These are phyloP conservation scores for Echites panduratus DNA, from an alignment of 257 asterid species.

Conservation along the genomic window DNA sequence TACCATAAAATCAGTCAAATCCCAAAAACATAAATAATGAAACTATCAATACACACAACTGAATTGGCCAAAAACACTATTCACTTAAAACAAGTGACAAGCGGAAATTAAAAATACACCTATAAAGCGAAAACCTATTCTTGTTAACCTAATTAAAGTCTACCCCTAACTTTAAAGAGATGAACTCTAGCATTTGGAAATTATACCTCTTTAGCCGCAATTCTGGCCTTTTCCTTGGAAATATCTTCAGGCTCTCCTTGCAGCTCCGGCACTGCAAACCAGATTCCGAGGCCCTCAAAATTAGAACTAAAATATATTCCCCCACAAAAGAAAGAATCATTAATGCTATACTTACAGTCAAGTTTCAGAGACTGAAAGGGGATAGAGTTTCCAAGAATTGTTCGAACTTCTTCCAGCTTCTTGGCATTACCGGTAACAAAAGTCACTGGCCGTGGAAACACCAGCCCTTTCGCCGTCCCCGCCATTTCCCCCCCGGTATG, in stretches of 20 bases:
- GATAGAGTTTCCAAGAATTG: slow-evolving; percentile 73
- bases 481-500: slow-evolving; percentile 35
- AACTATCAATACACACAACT: too few relatives aligned
- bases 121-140: too few relatives aligned
- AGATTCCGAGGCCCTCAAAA: background rate
- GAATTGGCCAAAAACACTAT: background rate
- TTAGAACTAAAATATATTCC: background rate
- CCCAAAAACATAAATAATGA: background rate
- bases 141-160: background rate
- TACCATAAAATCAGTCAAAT: slow-evolving; percentile 15
- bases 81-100: background rate
- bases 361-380: slow-evolving; percentile 83
- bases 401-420: slow-evolving; percentile 84
- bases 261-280: slow-evolving; percentile 65
- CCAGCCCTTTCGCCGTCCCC: slow-evolving; percentile 47
- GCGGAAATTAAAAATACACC: background rate
- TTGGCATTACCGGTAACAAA: slow-evolving; percentile 93
- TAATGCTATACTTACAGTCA: slow-evolving; percentile 37
- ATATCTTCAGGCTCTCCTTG: slow-evolving; percentile 99
- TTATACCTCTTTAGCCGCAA: slow-evolving; percentile 83
- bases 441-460: slow-evolving; percentile 70
- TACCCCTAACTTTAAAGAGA: background rate
- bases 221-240: slow-evolving; percentile 80
- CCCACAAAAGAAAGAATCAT: background rate
- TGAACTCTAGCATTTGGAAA: background rate